Evolutionary conservation across 2,329 filamentous ascomycete genomes (phyloP).

Genomic region (Simplicillium sp.): DNA sequence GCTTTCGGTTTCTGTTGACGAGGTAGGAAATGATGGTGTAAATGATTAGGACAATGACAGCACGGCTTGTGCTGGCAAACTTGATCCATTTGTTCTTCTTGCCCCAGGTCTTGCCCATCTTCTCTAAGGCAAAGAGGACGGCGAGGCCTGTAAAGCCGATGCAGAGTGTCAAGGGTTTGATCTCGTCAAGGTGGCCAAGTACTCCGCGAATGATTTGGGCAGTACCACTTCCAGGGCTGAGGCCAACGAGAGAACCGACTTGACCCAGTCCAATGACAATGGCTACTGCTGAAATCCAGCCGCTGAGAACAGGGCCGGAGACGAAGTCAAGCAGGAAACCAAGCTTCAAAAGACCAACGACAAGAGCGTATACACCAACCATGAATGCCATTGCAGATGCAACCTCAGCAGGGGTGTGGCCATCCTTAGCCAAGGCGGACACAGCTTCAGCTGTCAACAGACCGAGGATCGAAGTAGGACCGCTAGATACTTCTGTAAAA

Average conservation of each 20-base stretch:
- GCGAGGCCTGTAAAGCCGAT: constrained; percentile 50
- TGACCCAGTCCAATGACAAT: constrained; percentile 59
- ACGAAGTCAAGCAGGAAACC: constrained; percentile 59
- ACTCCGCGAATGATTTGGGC: constrained; percentile 50
- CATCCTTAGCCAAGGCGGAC: constrained; percentile 33
- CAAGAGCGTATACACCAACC: constrained; percentile 51
- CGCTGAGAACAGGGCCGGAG: constrained; percentile 52
- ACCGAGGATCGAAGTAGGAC: constrained; percentile 55
- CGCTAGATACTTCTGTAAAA: constrained; percentile 45
- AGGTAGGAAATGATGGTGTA: constrained; percentile 55
- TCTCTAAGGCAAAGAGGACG: constrained; percentile 45
- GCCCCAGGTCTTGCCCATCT: constrained; percentile 49
- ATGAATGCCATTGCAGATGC: constrained; percentile 53
- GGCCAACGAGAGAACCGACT: constrained; percentile 50
- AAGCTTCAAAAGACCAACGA: constrained; percentile 51
- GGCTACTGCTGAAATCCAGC: constrained; percentile 57
- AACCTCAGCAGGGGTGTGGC: constrained; percentile 45
- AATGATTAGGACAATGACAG: constrained; percentile 49
- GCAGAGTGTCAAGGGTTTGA: constrained; percentile 47
- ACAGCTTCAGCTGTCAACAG: constrained; percentile 55
- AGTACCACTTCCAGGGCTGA: constrained; percentile 39
- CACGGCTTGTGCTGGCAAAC: constrained; percentile 49
- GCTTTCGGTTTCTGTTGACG: constrained; percentile 43
- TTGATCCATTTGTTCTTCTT: constrained; percentile 47
- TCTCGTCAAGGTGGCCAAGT: constrained; percentile 44